phyloP scores from a whole-genome alignment of 306 rosid genomes.

The Corylus avellana region DNA sequence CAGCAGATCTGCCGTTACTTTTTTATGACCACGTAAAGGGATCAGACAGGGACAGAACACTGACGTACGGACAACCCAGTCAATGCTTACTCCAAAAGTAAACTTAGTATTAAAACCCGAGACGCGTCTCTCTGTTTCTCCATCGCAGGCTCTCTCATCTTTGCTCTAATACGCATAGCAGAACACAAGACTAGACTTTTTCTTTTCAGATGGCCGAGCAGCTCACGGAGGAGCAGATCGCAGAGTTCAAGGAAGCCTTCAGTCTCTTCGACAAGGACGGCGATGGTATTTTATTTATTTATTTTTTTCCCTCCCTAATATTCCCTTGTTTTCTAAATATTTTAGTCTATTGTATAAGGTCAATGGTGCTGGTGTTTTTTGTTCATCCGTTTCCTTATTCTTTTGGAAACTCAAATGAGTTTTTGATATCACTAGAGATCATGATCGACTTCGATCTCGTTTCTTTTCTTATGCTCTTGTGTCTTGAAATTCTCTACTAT shows the following conservation, averaged over 20 bases:
- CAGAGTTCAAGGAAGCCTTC: conserved; percentile 47
- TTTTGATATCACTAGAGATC: not conserved
- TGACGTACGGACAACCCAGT: no score
- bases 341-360: not conserved
- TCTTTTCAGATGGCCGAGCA: conserved; percentile 30
- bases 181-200: not conserved
- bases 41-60: no score
- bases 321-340: no score
- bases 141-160: not conserved
- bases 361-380: not conserved
- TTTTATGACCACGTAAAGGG: no score
- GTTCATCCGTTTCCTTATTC: not conserved
- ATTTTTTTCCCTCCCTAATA: not conserved
- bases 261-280: conserved; percentile 44
- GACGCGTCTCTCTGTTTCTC: not conserved
- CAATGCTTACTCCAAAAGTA: no score
- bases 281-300: conserved; percentile 22
- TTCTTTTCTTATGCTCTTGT: not conserved
- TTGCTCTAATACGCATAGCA: not conserved
- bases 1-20: no score
- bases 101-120: no score
- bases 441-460: not conserved
- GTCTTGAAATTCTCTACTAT: no score
- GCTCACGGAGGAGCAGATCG: conserved; percentile 43
- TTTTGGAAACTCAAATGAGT: not conserved